Percentiles rank a stretch among this genome's conserved stretches.
Conservation (phyloP, 306 rosid genomes). For the Glycyrrhiza uralensis region DNA sequence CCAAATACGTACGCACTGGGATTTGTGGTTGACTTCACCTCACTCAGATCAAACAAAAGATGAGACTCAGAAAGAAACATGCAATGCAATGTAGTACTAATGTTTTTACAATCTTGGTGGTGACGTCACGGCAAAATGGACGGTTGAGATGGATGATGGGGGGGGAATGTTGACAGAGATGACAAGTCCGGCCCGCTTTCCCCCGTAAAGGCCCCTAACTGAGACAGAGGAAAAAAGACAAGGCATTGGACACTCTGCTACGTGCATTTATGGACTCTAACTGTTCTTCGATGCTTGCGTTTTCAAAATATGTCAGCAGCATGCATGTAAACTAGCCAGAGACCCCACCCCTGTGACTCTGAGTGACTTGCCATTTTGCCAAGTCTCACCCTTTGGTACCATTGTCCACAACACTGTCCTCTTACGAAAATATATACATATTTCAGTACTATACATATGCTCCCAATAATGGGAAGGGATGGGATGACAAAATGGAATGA, state of each 20-base stretch:
- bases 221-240: slow-evolving; percentile 26
- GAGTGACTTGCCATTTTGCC: slow-evolving; percentile 46
- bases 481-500: too few species aligned
- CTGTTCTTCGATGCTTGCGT: slow-evolving; percentile 48
- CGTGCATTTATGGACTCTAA: slow-evolving; percentile 54
- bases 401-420: slow-evolving; percentile 20
- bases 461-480: too few species aligned
- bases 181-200: too few species aligned
- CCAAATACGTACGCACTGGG: too few species aligned
- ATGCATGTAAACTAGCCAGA: background rate
- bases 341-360: slow-evolving; percentile 31
- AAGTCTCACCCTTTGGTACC: slow-evolving; percentile 31
- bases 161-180: slow-evolving; percentile 53
- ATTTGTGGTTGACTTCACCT: too few species aligned
- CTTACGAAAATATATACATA: background rate
- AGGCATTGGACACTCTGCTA: slow-evolving; percentile 36
- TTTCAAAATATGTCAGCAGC: slow-evolving; percentile 38
- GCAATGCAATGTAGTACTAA: too few species aligned
- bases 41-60: too few species aligned
- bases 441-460: background rate
- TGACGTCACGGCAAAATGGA: slow-evolving; percentile 34
- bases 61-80: too few species aligned
- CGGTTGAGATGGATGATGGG: slow-evolving; percentile 37
- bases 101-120: too few species aligned
- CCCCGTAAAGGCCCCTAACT: too few species aligned